These are phyloP conservation scores for Aureobasidium sp. DNA, from an alignment of 2,329 filamentous ascomycete species.

Conservation along the genomic window DNA sequence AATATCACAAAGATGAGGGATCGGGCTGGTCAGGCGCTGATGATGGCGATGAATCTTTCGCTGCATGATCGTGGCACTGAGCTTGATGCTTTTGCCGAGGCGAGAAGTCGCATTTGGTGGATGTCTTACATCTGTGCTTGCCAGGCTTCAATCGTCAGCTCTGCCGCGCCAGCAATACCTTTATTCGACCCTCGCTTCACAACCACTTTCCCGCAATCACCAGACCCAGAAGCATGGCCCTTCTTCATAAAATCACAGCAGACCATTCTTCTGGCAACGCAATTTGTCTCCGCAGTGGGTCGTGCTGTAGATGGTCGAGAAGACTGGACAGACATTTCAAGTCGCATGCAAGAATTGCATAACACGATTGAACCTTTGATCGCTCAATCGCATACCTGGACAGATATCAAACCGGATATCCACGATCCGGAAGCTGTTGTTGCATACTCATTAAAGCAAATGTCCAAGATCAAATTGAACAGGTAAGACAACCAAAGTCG, in stretches of 20 bases:
- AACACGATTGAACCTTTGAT: neutral
- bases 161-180: conserved; percentile 36
- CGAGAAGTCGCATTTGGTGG: conserved; percentile 43
- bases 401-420: conserved; percentile 25
- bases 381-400: conserved; percentile 14
- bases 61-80: conserved; percentile 32
- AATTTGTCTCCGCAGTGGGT: conserved; percentile 3
- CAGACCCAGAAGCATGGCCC: conserved; percentile 6
- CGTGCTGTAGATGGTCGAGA: neutral
- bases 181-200: conserved; percentile 38
- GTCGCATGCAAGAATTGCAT: conserved; percentile 2
- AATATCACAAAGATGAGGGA: conserved; percentile 46
- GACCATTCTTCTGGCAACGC: conserved; percentile 1
- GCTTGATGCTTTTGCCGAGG: conserved; percentile 36
- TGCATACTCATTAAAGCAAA: conserved; percentile 36
- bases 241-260: conserved; percentile 10
- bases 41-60: conserved; percentile 37
- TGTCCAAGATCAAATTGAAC: conserved; percentile 43
- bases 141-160: conserved; percentile 44
- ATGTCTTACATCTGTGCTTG: conserved; percentile 46
- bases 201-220: conserved; percentile 20
- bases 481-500: conserved; percentile 25
- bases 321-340: neutral
- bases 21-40: conserved; percentile 39
- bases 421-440: conserved; percentile 34